Evolutionary conservation across 116 monocot genomes (phyloP).

Genomic region (Cymodocea nodosa): DNA sequence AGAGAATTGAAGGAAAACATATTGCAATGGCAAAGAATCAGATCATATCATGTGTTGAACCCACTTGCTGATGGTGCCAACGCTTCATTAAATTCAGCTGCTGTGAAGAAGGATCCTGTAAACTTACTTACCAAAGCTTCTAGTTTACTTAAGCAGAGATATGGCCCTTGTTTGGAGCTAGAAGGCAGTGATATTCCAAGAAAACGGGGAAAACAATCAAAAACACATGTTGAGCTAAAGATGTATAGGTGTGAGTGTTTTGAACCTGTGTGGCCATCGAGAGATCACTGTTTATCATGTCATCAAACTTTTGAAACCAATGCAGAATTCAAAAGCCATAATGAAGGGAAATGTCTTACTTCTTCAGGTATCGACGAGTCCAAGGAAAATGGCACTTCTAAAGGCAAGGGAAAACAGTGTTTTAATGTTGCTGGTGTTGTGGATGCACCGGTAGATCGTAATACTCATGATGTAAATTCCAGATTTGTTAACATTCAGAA

Average conservation of each 20-base stretch:
- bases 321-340: constrained; percentile 49
- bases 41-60: constrained; percentile 18
- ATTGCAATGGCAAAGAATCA: constrained; percentile 54
- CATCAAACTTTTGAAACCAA: constrained; percentile 52
- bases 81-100: constrained; percentile 11
- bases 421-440: constrained; percentile 17
- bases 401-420: constrained; percentile 36
- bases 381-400: constrained; percentile 35
- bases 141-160: constrained; percentile 47
- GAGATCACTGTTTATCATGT: constrained; percentile 72
- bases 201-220: constrained; percentile 49
- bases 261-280: constrained; percentile 85
- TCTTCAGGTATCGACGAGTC: constrained; percentile 27
- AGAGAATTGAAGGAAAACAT: constrained; percentile 74
- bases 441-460: constrained; percentile 19
- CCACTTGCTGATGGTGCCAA: constrained; percentile 16
- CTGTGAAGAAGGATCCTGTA: constrained; percentile 9
- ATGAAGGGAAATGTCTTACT: constrained; percentile 46
- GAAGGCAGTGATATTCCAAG: constrained; percentile 42
- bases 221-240: constrained; percentile 46
- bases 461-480: constrained; percentile 20
- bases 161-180: constrained; percentile 57
- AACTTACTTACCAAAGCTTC: constrained; percentile 38
- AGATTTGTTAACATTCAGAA: constrained; percentile 22
- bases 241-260: constrained; percentile 86